Evolutionary conservation across 176 grass and related monocot species (phyloP).

Genomic region (Dendrocalamus sinicus): DNA sequence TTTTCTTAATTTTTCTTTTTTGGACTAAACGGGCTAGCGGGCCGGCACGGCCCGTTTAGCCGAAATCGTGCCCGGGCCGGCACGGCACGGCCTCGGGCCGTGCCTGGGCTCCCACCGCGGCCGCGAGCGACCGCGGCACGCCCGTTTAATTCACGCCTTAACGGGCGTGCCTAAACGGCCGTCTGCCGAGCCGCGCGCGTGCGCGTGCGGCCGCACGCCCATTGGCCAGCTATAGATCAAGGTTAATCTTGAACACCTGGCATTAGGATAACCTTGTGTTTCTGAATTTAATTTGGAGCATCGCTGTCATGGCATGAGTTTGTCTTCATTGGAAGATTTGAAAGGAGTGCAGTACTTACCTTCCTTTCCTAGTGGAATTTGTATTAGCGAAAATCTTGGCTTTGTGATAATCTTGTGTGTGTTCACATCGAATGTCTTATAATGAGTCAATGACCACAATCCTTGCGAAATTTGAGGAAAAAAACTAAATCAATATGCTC

Average conservation of each 20-base stretch:
- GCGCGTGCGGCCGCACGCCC: too few relatives aligned
- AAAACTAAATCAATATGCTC: background rate
- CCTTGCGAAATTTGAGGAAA: background rate
- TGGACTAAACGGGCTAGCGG: too few relatives aligned
- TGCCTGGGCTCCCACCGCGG: too few relatives aligned
- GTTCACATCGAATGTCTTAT: slow-evolving; percentile 10
- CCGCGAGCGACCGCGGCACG: too few relatives aligned
- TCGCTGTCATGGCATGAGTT: background rate
- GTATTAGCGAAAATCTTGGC: background rate
- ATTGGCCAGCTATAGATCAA: too few relatives aligned
- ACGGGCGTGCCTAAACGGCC: too few relatives aligned
- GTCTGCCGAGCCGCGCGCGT: too few relatives aligned
- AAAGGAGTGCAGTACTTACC: background rate
- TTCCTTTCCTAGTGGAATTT: background rate
- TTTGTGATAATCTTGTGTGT: background rate
- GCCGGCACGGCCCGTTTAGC: too few relatives aligned
- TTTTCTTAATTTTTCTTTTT: too few relatives aligned
- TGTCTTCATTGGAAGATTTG: background rate
- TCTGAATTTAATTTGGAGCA: slow-evolving; percentile 19
- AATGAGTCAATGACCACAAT: background rate
- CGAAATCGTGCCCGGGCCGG: too few relatives aligned
- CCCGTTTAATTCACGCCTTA: too few relatives aligned
- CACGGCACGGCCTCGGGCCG: too few relatives aligned
- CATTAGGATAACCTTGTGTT: slow-evolving; percentile 31
- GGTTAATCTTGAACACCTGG: slow-evolving; percentile 45